These are phyloP conservation scores for Fusarium metavorans DNA, from an alignment of 2,329 filamentous ascomycete genomes.

Conservation along the genomic window DNA sequence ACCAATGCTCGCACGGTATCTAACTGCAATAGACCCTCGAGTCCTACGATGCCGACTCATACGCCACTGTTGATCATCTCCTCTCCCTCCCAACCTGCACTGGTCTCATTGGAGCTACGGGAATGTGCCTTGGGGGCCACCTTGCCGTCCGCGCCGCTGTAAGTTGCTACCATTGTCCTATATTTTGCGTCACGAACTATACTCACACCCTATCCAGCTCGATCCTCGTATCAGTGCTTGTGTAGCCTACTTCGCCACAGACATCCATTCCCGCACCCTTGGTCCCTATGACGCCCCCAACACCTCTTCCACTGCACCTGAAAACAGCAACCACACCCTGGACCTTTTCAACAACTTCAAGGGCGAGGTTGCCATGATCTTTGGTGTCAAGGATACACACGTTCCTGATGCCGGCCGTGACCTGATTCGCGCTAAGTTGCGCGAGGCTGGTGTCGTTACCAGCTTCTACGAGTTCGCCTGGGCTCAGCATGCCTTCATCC, in stretches of 20 bases:
- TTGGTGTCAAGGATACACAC: constrained; percentile 91
- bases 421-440: constrained; percentile 83
- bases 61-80: constrained; percentile 75
- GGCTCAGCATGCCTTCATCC: constrained; percentile 95
- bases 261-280: constrained; percentile 84
- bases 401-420: constrained; percentile 86
- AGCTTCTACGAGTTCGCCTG: constrained; percentile 92
- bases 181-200: background rate
- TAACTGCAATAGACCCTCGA: constrained; percentile 73
- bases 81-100: constrained; percentile 82
- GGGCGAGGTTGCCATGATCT: constrained; percentile 90
- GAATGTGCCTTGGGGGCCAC: constrained; percentile 95
- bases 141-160: constrained; percentile 73
- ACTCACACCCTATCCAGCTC: constrained; percentile 57
- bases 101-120: constrained; percentile 81
- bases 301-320: constrained; percentile 53
- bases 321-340: constrained; percentile 62
- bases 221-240: constrained; percentile 81
- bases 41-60: constrained; percentile 86
- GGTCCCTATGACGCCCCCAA: constrained; percentile 69
- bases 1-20: background rate
- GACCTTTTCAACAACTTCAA: constrained; percentile 74
- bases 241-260: constrained; percentile 92
- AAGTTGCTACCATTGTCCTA: constrained; percentile 41
- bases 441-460: constrained; percentile 79